Evolutionary conservation across 2,329 filamentous ascomycete genomes (phyloP), one percentile per base, ranked within the genome.

Genomic region (Elsinoe necatrix): DNA sequence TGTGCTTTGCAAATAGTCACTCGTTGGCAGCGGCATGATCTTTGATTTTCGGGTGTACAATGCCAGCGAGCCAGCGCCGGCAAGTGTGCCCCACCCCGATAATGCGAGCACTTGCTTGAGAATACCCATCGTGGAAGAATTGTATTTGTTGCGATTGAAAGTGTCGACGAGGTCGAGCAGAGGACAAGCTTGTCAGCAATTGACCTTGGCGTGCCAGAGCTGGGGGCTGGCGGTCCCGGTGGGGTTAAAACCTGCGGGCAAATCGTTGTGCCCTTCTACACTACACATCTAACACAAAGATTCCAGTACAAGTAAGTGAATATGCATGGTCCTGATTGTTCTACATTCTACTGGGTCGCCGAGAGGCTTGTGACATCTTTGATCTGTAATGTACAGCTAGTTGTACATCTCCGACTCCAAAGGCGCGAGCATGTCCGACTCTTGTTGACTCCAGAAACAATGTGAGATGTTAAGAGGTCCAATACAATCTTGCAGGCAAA

Each of bases 1-100:
- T 25, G 79, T 79, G 55, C 73, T 73, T 76, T 83, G 85, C 63
- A 87, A 69, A 34, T 80, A 78, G 63, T 87, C 84, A 61, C 77
- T 75, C 43, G 77, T 67, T n/a, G 85, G 67, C 39, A 85, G 78
- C 55, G 80, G 76, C 64, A 81, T 72, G 64, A 85, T 73, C 37
- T 72, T 76, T 62, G 80, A 83, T 59, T 76, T 74, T 59, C 78
- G 74, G 42, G 78, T 79, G 58, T 78, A 74, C 59, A 78, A 68
- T 52, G 80, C 75, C 59, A 80, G 78, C 20, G 73, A 72, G 14
- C 77, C 78, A 29, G 76, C 69, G 12, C 78, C 75, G 61, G 78
- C 76, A 16, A 70, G 59, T 35, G 63, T 59, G 45, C 63, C 61
- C 62, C 64, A 71, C 61, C 67, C 67, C 8, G 66, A 62, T 6